Evolutionary conservation across 768 basidiomycete species (phyloP), one percentile per base, ranked within the genome.

Genomic region (Boletus barrowsii): DNA sequence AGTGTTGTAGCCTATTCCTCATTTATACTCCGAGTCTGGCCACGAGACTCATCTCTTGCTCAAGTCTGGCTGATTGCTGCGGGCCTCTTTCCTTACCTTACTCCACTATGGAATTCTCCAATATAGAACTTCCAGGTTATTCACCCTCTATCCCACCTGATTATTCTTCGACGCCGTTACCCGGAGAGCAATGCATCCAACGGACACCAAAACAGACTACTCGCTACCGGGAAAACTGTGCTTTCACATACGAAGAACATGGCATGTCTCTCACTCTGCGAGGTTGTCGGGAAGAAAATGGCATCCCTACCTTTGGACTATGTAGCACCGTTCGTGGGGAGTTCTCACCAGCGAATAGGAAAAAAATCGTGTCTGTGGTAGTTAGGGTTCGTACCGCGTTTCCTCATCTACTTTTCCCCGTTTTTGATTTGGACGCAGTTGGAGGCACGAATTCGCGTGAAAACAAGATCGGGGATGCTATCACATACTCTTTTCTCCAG

Each of bases 141-240:
- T 75, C 82, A 0, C 75, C 80, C 2, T 79, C 83, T 7, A 68
- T 70, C 3, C 79, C 80, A 26, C 87, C 87, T 2, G 64, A 71
- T 9, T 89, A 88, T 62, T 83, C 87, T 45, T 76, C 66, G 35
- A 76, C 77, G 26, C 84, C 81, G 33, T 65, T 74, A 5, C 71
- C 68, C 3, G 81, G 77, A 26, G 86, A 88, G 59, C 71, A 73
- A 49, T 73, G 73, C 17, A 77, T 88, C 9, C 78, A 82, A 40
- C 75, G 74, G 42, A 79, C 82, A 0, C 80, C 69, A 24, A 56
- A 33, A 17, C 51, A 49, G n/a, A 24, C 47, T 9, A 30, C 37
- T 13, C 22, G 35, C 47, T 42, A 49, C 24, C 56, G 47, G 14
- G 69, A 59, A 40, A 61, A 53, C n/a, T 60, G 49, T 35, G 56